These are phyloP conservation scores for Talaromyces trachyspermus DNA, from an alignment of 495 filamentous ascomycete species.

Conservation along the genomic window DNA sequence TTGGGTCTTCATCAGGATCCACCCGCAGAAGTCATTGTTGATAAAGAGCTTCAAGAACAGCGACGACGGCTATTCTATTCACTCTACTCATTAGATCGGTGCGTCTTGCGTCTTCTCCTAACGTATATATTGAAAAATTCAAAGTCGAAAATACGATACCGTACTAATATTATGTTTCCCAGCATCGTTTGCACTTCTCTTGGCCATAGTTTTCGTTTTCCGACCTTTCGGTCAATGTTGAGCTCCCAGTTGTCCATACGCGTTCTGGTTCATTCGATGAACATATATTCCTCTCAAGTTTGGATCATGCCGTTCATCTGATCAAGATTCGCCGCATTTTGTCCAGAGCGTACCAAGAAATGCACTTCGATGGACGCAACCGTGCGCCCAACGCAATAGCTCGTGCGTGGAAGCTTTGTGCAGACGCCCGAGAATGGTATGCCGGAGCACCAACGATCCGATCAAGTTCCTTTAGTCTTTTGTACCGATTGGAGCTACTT, in stretches of 20 bases:
- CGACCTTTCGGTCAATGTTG: conserved; percentile 75
- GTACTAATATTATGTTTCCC: conserved; percentile 5
- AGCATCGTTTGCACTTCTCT: conserved; percentile 78
- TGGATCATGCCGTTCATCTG: conserved; percentile 49
- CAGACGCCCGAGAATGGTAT: conserved; percentile 59
- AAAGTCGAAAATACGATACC: not conserved
- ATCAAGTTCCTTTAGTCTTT: conserved; percentile 50
- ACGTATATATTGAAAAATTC: not conserved
- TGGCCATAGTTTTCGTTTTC: conserved; percentile 83
- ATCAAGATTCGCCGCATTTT: conserved; percentile 71
- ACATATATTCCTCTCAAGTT: conserved; percentile 42
- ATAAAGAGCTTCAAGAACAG: conserved; percentile 60
- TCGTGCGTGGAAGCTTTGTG: conserved; percentile 57
- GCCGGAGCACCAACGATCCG: conserved; percentile 52
- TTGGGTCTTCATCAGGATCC: conserved; percentile 86
- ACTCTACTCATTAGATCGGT: conserved; percentile 83
- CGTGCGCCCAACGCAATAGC: conserved; percentile 50
- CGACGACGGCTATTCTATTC: conserved; percentile 78
- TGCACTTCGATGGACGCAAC: conserved; percentile 65
- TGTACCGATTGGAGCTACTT: conserved; percentile 73
- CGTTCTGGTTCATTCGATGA: conserved; percentile 27
- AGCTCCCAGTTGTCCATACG: conserved; percentile 35
- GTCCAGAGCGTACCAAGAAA: conserved; percentile 73
- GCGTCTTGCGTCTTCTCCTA: conserved; percentile 16
- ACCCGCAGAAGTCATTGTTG: conserved; percentile 51